These are phyloP conservation scores for Annulohypoxylon nitens DNA, from an alignment of 495 filamentous ascomycete genomes.

Conservation along the genomic window DNA sequence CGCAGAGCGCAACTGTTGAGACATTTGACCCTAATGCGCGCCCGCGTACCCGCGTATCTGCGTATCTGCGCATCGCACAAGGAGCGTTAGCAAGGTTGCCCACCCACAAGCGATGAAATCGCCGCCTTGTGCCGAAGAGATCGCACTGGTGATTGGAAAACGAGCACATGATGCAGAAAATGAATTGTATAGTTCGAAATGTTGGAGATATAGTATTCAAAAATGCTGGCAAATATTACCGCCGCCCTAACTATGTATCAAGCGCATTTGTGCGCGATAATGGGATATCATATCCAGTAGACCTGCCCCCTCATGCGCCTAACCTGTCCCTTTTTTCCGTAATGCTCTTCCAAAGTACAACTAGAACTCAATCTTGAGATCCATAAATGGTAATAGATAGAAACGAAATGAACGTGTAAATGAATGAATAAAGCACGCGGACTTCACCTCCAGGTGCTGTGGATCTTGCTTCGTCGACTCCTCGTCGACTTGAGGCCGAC, in stretches of 20 bases:
- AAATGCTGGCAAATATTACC: slow-evolving; percentile 27
- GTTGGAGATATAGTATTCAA: slow-evolving; percentile 20
- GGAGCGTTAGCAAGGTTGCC: not conserved
- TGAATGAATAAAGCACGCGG: slow-evolving; percentile 33
- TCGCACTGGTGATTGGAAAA: not conserved
- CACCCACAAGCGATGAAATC: not conserved
- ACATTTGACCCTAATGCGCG: not conserved
- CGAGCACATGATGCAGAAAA: not conserved
- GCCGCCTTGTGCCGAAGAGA: not conserved
- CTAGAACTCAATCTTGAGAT: slow-evolving; percentile 26
- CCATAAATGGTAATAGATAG: slow-evolving; percentile 25
- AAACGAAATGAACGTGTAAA: slow-evolving; percentile 32
- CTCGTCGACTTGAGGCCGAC: slow-evolving; percentile 67
- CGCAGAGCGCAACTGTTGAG: not conserved
- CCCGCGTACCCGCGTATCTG: too few relatives aligned
- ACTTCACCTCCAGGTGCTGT: slow-evolving; percentile 66
- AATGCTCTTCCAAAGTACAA: slow-evolving; percentile 36
- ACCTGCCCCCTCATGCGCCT: slow-evolving; percentile 36
- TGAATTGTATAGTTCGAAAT: slow-evolving; percentile 13
- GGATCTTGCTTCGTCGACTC: slow-evolving; percentile 60
- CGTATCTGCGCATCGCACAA: not conserved
- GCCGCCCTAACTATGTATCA: slow-evolving; percentile 33
- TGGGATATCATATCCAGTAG: slow-evolving; percentile 44
- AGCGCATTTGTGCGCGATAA: slow-evolving; percentile 43
- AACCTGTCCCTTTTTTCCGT: slow-evolving; percentile 15